phyloP scores from a whole-genome alignment of 169 alveolate genomes.

The Cryptosporidium baileyi region DNA sequence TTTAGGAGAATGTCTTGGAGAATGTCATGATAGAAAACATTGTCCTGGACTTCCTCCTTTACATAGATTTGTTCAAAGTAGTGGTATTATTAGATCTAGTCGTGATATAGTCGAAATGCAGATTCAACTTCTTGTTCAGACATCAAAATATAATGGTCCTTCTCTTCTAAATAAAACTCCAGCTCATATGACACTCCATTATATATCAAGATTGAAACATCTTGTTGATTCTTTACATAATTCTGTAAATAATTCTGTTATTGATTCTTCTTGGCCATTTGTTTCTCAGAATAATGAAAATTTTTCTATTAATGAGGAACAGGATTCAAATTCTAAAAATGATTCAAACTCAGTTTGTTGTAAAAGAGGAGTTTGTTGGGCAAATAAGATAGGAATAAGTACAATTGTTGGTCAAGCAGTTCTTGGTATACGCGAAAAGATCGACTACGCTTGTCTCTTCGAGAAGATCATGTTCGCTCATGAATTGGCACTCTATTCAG shows the following conservation, averaged over 20 bases:
- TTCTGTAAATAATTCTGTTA: not conserved
- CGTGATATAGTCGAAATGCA: slow-evolving; percentile 60
- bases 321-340: not conserved
- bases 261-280: slow-evolving; percentile 19
- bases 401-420: slow-evolving; percentile 59
- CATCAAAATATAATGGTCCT: slow-evolving; percentile 43
- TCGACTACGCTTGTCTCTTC: slow-evolving; percentile 11
- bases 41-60: slow-evolving; percentile 60
- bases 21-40: slow-evolving; percentile 46
- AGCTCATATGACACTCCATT: slow-evolving; percentile 53
- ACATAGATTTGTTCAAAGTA: slow-evolving; percentile 57
- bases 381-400: slow-evolving; percentile 20
- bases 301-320: not conserved
- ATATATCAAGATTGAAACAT: slow-evolving; percentile 26
- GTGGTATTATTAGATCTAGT: slow-evolving; percentile 33
- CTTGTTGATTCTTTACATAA: slow-evolving; percentile 16
- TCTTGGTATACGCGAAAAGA: slow-evolving; percentile 38
- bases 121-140: slow-evolving; percentile 42
- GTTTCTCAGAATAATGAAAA: not conserved
- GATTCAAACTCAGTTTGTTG: not conserved
- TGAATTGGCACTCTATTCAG: slow-evolving; percentile 50
- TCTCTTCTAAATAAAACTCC: slow-evolving; percentile 49
- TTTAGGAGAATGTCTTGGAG: slow-evolving; percentile 47
- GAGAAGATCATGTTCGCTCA: slow-evolving; percentile 60
- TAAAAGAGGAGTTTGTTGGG: slow-evolving; percentile 27